These are phyloP conservation scores for Alternaria infectoria DNA, from an alignment of 2,329 filamentous ascomycete genomes.

Conservation along the genomic window DNA sequence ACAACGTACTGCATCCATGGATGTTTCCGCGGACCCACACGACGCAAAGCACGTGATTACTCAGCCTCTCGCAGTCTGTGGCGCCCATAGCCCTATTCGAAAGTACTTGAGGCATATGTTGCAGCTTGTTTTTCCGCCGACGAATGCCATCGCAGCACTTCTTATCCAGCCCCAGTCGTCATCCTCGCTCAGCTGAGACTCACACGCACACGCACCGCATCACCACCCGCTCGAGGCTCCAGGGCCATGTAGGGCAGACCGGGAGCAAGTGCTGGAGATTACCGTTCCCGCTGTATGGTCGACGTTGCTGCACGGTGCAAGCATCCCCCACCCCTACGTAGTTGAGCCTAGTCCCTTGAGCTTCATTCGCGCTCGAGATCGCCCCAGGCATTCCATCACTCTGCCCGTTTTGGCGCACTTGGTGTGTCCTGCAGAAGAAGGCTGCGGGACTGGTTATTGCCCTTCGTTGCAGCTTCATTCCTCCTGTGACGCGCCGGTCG, in stretches of 20 bases:
- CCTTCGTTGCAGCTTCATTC: slow-evolving; percentile 28
- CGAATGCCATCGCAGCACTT: not conserved
- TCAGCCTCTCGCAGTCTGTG: slow-evolving; percentile 6
- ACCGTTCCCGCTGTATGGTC: slow-evolving; percentile 10
- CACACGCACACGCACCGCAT: not conserved
- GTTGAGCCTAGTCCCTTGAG: slow-evolving; percentile 25
- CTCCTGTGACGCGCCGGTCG: slow-evolving; percentile 27
- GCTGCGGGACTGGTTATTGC: slow-evolving; percentile 24
- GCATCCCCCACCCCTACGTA: slow-evolving; percentile 24
- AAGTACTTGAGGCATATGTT: slow-evolving; percentile 12
- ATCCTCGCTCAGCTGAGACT: slow-evolving; percentile 6
- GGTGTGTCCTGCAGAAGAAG: slow-evolving; percentile 20
- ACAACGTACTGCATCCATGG: not conserved
- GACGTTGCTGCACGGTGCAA: slow-evolving; percentile 14
- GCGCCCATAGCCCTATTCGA: not conserved
- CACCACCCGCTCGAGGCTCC: not conserved
- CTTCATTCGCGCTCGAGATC: slow-evolving; percentile 27
- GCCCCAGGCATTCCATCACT: slow-evolving; percentile 25
- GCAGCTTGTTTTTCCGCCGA: slow-evolving; percentile 1
- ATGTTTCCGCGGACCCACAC: not conserved
- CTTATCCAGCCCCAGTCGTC: not conserved
- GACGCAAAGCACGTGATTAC: slow-evolving; percentile 1
- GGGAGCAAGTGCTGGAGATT: slow-evolving; percentile 10
- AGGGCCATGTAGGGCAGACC: slow-evolving; percentile 10
- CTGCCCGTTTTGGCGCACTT: slow-evolving; percentile 22